These are phyloP conservation scores for Suillus lakei DNA, from an alignment of 768 basidiomycete species.

Conservation along the genomic window DNA sequence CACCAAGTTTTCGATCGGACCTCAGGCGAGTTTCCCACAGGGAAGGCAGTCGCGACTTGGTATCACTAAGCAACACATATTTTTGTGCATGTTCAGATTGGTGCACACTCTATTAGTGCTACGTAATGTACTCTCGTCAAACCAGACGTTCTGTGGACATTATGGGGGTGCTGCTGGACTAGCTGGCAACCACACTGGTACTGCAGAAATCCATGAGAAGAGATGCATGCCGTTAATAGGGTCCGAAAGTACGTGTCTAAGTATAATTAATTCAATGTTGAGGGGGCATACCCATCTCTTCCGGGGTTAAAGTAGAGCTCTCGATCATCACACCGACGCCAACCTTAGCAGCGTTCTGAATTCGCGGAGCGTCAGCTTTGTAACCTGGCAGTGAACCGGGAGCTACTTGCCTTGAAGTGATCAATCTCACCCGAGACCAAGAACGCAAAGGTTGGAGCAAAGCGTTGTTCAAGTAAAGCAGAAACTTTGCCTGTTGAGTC, in stretches of 20 bases:
- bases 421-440: slow-evolving; percentile 96
- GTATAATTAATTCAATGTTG: slow-evolving; percentile 40
- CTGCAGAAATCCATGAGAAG: slow-evolving; percentile 14
- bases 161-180: background rate
- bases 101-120: background rate
- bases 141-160: background rate
- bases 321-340: slow-evolving; percentile 99
- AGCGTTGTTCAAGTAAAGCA: slow-evolving; percentile 92
- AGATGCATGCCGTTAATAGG: slow-evolving; percentile 22
- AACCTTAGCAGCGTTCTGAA: slow-evolving; percentile 88
- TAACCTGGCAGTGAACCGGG: background rate
- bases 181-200: background rate
- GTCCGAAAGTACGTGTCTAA: slow-evolving; percentile 32
- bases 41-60: background rate
- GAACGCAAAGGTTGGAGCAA: slow-evolving; percentile 95
- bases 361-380: slow-evolving; percentile 7
- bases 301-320: slow-evolving; percentile 77
- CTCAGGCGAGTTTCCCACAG: background rate
- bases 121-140: background rate
- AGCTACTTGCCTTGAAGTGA: slow-evolving; percentile 84
- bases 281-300: slow-evolving; percentile 77
- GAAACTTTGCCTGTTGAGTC: slow-evolving; percentile 96
- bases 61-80: background rate
- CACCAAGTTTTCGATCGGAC: background rate
- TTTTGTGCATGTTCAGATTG: background rate